Base-by-base conservation (phyloP, 208 protist species). In the Trypanosoma theileri region DNA sequence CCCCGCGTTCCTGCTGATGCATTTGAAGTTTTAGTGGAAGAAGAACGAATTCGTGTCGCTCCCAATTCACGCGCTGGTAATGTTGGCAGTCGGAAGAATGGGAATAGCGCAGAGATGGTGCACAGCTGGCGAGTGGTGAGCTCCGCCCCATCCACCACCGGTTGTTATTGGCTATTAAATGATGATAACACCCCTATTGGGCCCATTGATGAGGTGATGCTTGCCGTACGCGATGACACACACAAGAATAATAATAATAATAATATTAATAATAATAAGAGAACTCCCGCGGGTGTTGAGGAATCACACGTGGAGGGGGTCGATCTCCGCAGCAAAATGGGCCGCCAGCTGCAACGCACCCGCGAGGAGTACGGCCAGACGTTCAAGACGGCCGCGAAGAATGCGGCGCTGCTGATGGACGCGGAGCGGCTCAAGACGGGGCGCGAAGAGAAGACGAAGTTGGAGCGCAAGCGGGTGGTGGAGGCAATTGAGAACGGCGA, bases 281-380 rank as follows among this genome's bases (percentile, higher is more conserved):
- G 16, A 45, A 40, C 57, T 22, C 71, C 69, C 17, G 42, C 46
- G 11, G 66, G 68, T 3, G 46, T 69, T 42, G 41, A 71, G 48
- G 68, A 75, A 48, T 0, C 46, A 40, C 48, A 88, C 40, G 46
- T 89, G n/a, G 59, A 81, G 9, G 78, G 73, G 10, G 57, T 92
- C 6, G 85, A 92, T 59, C 75, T 94, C n/a, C 76, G 81, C 51
- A 94, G 78, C 41, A 94, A 90, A 57, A 61, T 89, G 59, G 85
- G 88, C 0, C 75, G 70, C n/a, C 73, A 83, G 61, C 66, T 94
- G 8, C 84, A 89, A 67, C 79, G 78, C 22, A 73, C 72, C n/a
- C 78, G 85, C 1, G 79, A 77, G 12, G 84, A 82, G 46, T 94
- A 89, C 75, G 88, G 88, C 28, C 53, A 80, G 19, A 90, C 81